Base-by-base conservation (phyloP, 2,329 filamentous ascomycete species). In the Fusarium subtropicale region DNA sequence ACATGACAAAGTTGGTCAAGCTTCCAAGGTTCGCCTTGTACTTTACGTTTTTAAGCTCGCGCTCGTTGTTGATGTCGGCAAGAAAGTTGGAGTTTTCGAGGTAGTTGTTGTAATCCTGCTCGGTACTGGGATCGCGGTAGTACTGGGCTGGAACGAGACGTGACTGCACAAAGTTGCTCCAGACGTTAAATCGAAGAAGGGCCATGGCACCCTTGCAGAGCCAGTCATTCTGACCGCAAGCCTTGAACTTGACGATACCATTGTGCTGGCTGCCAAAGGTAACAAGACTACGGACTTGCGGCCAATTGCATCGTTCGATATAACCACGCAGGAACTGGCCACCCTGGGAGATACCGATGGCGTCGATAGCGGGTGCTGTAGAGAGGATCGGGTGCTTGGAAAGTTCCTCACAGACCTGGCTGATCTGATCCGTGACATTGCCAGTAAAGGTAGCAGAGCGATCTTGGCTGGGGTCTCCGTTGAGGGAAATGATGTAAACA, bases 21-120 rank as follows among this genome's bases (percentile, higher is more conserved):
- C 75, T 80, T 10, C 85, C 86, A 48, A 99, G 71, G 76, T 95
- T 92, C 72, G 86, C 79, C 76, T 86, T 89, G 79, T 98, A 99
- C 15, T 81, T 85, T 36, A 80, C 75, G 75, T 94, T 97, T 87
- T 97, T 97, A 56, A 82, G 65, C 50, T 71, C 69, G 13, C 94
- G 87, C 86, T 99, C 96, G 79, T 98, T 98, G 81, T 99, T 99
- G 81, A 98, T 91, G 77, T 98, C 95, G 12, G 95, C 96, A 11
- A 99, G 84, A 79, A 97, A 97, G 78, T 94, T 95, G 74, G 92
- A 96, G 76, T 88, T 79, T 71, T 90, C 88, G 22, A 98, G 86
- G 77, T 98, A 99, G 31, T 84, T 81, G 1, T 89, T 87, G 78
- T 93, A 80, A 62, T 83, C 78, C 31, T 39, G 22, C 34, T 54